Base-by-base conservation (phyloP, 768 basidiomycete species). In the Auricularia cornea region DNA sequence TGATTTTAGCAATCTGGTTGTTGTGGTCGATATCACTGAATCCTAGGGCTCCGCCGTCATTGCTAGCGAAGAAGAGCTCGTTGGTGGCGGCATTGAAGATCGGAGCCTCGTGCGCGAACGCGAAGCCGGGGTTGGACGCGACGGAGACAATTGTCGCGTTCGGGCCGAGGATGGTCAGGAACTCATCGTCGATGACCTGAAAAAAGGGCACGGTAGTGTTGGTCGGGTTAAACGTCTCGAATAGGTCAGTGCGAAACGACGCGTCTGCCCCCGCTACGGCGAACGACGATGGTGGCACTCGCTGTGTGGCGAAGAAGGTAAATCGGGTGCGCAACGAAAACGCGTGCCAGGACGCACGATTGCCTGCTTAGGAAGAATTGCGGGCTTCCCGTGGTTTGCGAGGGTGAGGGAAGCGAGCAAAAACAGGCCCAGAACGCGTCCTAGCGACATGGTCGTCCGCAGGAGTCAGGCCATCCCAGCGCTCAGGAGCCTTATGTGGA, bases 51-150 rank as follows among this genome's bases (percentile, higher is more conserved):
- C 86, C 88, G 4, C 89, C 88, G 62, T 82, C 84, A 64, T 85
- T 89, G 72, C 85, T 87, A 4, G 82, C 79, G 68, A 92, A 92
- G 75, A 85, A 86, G 2, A 92, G 77, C 65, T 87, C 83, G 68
- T 90, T 82, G 18, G 84, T 86, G n/a, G 77, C 80, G 5, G 84
- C 74, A 33, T 83, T 75, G 72, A 84, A 90, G 2, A 91, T 77
- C 0, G 88, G 88, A 2, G 88, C 90, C 74, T 93, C 91, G 69
- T 92, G 90, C 20, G 89, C 89, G 65, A 90, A 84, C 2, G 86
- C 86, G 71, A 85, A 86, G 3, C 79, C 82, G 3, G 80, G 79
- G 63, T 84, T 83, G 8, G 81, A 80, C 0, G 84, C 84, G 56
- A 93, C 82, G 63, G 81, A 71, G 2, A 81, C 79, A 59, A 92